phyloP scores from a whole-genome alignment of 805 yeast species.

The Starmerella sp. region DNA sequence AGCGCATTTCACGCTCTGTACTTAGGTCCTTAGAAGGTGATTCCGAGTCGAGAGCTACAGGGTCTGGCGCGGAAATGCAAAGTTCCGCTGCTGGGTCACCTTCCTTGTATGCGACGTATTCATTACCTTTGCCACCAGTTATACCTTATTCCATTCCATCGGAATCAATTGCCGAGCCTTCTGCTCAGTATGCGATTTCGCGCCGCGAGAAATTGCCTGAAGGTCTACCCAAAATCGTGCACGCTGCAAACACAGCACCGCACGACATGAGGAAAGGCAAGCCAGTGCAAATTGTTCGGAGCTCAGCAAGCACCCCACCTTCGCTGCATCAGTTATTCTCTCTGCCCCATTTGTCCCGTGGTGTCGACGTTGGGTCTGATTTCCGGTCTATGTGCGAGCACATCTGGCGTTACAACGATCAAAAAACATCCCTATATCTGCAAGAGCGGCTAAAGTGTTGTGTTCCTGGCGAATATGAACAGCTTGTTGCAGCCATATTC shows the following conservation, averaged over 20 bases:
- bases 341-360: not conserved
- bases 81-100: not conserved
- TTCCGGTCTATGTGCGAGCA: conserved; percentile 4
- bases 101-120: not conserved
- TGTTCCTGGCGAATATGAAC: conserved; percentile 25
- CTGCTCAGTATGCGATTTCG: too few relatives aligned
- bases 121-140: not conserved
- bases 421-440: conserved; percentile 34
- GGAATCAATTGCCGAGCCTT: too few relatives aligned
- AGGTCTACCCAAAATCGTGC: not conserved
- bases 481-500: conserved; percentile 27
- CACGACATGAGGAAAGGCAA: not conserved
- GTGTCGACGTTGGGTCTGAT: not conserved
- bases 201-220: too few relatives aligned
- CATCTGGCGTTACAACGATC: conserved; percentile 27
- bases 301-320: not conserved
- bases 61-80: not conserved
- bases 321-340: too few relatives aligned
- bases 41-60: not conserved
- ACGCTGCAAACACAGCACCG: not conserved
- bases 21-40: not conserved
- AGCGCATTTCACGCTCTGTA: not conserved
- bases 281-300: not conserved
- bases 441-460: conserved; percentile 33
- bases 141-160: not conserved